Base-by-base conservation (phyloP, 352 stramenopile species). In the Phytopythium vexans region DNA sequence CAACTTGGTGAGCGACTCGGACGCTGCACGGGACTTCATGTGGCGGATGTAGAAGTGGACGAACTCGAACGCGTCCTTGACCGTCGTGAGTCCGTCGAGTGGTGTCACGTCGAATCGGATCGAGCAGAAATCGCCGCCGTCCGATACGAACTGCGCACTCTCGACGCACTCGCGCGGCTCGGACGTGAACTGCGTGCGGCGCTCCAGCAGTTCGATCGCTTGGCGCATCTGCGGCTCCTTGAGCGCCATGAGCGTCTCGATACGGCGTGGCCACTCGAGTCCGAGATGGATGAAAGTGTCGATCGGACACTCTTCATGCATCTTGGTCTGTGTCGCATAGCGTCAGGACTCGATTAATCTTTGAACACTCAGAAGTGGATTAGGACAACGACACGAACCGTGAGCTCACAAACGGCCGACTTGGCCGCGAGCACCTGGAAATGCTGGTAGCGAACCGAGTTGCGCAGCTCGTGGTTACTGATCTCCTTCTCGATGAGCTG, bases 211-310 rank as follows among this genome's bases (percentile, higher is more conserved):
- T 27, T 66, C 64, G 11, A 39, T 41, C 12, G 76, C 72, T 15
- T 77, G 49, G 16, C 49, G 61, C 6, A 81, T 61, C 42, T 81
- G 71, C 39, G 72, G 65, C 5, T 61, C 54, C 7, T 76, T 73
- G 14, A 84, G 27, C 9, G 46, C 48, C 8, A 55, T 35, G 3
- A 87, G 68, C 3, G 49, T 66, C 37, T 62, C 43, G 7, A 63
- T 61, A 0, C 76, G 65, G 15, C 67, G 54, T 0, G 45, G 32
- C 49, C 52, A 65, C 27, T 76, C 62, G 3, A 44, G 66, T 7
- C 58, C 62, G 9, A 87, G 50, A 56, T 72, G 71, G 36, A 87
- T 78, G 58, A 59, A 81, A 31, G 56, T 70, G 1, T 77, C 66
- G 36, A 81, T 49, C 11, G 65, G 68, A 12, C 65, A 73, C 4